Percentiles rank a stretch among this genome's conserved stretches.
phyloP scores from a whole-genome alignment of 2,329 filamentous ascomycete genomes.

The Fusarium redolens region DNA sequence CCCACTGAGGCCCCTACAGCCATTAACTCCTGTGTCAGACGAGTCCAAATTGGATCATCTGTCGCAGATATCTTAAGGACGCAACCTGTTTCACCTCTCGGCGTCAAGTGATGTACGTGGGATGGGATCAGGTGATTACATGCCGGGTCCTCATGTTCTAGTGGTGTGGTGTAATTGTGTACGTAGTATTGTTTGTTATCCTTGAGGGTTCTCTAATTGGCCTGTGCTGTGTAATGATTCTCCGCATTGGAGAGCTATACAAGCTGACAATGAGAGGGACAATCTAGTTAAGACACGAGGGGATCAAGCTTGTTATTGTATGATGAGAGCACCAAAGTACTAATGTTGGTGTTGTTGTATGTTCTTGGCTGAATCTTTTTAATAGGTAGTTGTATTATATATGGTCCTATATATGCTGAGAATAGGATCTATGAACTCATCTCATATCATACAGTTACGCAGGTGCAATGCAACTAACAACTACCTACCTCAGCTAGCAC shows the following conservation, averaged over 20 bases:
- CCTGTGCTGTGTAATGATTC: slow-evolving; percentile 17
- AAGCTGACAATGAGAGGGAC: slow-evolving; percentile 10
- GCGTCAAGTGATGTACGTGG: slow-evolving; percentile 33
- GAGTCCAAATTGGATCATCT: slow-evolving; percentile 17
- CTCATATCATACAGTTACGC: background rate
- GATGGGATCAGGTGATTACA: slow-evolving; percentile 37
- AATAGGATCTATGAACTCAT: background rate
- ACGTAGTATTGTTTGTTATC: slow-evolving; percentile 8
- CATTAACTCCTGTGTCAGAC: slow-evolving; percentile 12
- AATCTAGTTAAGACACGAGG: background rate
- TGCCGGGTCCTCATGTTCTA: slow-evolving; percentile 7
- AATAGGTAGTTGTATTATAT: no score
- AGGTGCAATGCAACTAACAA: background rate
- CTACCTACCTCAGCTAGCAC: background rate
- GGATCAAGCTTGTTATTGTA: background rate
- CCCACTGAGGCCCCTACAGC: background rate
- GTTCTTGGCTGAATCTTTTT: background rate
- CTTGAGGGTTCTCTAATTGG: slow-evolving; percentile 21
- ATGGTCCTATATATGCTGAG: no score
- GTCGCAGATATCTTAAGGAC: slow-evolving; percentile 25
- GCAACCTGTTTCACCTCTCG: slow-evolving; percentile 36
- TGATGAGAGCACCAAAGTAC: background rate
- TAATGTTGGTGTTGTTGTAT: background rate
- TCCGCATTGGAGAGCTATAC: slow-evolving; percentile 22
- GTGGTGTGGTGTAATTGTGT: slow-evolving; percentile 18